These are phyloP conservation scores for Fusarium succisae DNA, from an alignment of 2,329 filamentous ascomycete species.

Conservation along the genomic window DNA sequence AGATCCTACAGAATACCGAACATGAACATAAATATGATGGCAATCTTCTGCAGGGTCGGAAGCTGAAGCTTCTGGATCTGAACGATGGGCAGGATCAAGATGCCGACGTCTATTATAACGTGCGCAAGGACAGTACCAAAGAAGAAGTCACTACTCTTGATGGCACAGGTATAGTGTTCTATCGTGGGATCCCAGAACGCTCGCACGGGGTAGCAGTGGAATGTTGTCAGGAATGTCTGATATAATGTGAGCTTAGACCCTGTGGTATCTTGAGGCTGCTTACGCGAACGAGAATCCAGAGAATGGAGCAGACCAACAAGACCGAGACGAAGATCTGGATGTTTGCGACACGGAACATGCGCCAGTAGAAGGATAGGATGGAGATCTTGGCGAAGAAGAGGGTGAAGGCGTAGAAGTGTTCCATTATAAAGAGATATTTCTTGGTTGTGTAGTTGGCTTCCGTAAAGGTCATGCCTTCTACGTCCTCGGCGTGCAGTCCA, in stretches of 20 bases:
- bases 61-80: constrained; percentile 44
- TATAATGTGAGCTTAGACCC: not conserved
- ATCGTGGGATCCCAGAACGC: constrained; percentile 29
- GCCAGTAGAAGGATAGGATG: constrained; percentile 46
- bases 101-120: constrained; percentile 43
- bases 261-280: not conserved
- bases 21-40: constrained; percentile 39
- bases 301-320: constrained; percentile 36
- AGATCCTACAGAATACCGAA: constrained; percentile 43
- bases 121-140: constrained; percentile 38
- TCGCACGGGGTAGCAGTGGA: constrained; percentile 27
- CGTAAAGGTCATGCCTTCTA: constrained; percentile 1
- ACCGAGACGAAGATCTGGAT: constrained; percentile 39
- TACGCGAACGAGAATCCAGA: constrained; percentile 43
- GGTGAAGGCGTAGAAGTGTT: constrained; percentile 44
- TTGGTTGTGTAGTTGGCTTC: constrained; percentile 24
- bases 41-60: constrained; percentile 35
- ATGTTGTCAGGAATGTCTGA: constrained; percentile 18
- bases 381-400: constrained; percentile 44
- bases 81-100: constrained; percentile 42
- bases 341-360: constrained; percentile 43
- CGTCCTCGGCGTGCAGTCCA: constrained; percentile 24
- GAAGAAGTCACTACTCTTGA: constrained; percentile 35
- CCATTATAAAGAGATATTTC: constrained; percentile 36
- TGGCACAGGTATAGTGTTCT: constrained; percentile 35